Evolutionary conservation across 23 red algal species (phyloP), one percentile per base, ranked within the genome.

Genomic region (Pyropia yezoensis): DNA sequence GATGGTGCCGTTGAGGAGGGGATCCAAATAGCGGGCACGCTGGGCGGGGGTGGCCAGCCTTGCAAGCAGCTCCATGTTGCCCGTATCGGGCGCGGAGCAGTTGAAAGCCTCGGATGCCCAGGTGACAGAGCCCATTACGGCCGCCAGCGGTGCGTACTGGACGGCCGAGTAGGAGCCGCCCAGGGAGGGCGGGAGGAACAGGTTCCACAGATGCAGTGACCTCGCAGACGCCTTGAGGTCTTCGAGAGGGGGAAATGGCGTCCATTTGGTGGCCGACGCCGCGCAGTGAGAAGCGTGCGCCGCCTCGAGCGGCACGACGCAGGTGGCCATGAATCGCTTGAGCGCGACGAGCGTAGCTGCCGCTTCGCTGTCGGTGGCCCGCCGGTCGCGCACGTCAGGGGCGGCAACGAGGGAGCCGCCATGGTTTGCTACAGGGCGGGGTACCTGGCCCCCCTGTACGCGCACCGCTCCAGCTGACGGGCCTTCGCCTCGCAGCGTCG

Each of bases 61-160:
- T 14, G 80, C 66, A 2, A 95, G 63, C 16, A 95, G 50, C 74
- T 95, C 90, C 66, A 95, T 95, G 39, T 95, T 95, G n/a, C 90
- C 90, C 70, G 90, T 95, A 29, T 95, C 90, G 16, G 90, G 90
- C 4, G 90, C 81, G 18, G 77, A 83, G 61, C 90, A 95, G 80
- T 95, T 95, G 53, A 95, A 86, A n/a, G 74, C 73, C 60, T 87
- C 82, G 8, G 90, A 57, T 1, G 62, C 82, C 52, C 57, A 88
- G 15, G 65, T 22, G 56, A 57, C 73, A 17, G 69, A 57, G 22
- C 90, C 90, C 11, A 71, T 85, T 0, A 82, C 25, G 39, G 75
- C 68, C 23, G 90, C 90, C 33, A 95, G 56, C 14, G 71, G 76
- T 2, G 80, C 72, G 61, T 95, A 95, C 74, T 95, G 80, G 27